These are phyloP conservation scores for Coniophora puteana DNA, from an alignment of 1,284 basidiomycete genomes.

Conservation along the genomic window DNA sequence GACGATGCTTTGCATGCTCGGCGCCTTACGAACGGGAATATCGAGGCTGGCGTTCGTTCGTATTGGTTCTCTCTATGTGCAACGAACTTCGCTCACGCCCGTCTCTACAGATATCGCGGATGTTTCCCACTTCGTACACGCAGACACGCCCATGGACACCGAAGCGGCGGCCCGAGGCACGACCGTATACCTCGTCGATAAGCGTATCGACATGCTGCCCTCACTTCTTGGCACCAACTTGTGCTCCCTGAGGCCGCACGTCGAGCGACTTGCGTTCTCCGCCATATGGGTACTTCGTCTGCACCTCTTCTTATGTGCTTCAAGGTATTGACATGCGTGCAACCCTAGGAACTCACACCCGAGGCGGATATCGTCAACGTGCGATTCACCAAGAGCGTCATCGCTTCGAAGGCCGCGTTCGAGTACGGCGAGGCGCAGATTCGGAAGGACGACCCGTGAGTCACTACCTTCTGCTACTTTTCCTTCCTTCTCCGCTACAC, in stretches of 20 bases:
- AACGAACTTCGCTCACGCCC: background rate
- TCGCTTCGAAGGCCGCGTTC: slow-evolving; percentile 95
- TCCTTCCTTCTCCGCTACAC: background rate
- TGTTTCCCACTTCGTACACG: slow-evolving; percentile 93
- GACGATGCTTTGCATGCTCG: slow-evolving; percentile 98
- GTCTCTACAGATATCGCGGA: slow-evolving; percentile 87
- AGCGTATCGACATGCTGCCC: slow-evolving; percentile 98
- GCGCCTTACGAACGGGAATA: slow-evolving; percentile 87
- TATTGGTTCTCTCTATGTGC: slow-evolving; percentile 21
- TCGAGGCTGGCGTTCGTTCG: slow-evolving; percentile 97
- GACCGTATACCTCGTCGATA: slow-evolving; percentile 98
- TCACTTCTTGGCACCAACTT: slow-evolving; percentile 93
- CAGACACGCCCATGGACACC: slow-evolving; percentile 95
- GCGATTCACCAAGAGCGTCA: slow-evolving; percentile 94
- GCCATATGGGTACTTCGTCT: slow-evolving; percentile 81
- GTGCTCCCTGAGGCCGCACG: slow-evolving; percentile 90
- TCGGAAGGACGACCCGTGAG: slow-evolving; percentile 89
- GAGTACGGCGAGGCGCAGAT: slow-evolving; percentile 97
- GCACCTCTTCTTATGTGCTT: slow-evolving; percentile 4
- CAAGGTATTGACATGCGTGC: background rate
- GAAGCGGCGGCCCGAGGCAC: slow-evolving; percentile 96
- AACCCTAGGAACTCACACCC: slow-evolving; percentile 72
- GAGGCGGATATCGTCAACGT: slow-evolving; percentile 90
- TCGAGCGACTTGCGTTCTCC: slow-evolving; percentile 95
- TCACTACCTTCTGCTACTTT: slow-evolving; percentile 13